Conservation (phyloP, 2,329 filamentous ascomycete genomes). For the Pestalotiopsis sp. region DNA sequence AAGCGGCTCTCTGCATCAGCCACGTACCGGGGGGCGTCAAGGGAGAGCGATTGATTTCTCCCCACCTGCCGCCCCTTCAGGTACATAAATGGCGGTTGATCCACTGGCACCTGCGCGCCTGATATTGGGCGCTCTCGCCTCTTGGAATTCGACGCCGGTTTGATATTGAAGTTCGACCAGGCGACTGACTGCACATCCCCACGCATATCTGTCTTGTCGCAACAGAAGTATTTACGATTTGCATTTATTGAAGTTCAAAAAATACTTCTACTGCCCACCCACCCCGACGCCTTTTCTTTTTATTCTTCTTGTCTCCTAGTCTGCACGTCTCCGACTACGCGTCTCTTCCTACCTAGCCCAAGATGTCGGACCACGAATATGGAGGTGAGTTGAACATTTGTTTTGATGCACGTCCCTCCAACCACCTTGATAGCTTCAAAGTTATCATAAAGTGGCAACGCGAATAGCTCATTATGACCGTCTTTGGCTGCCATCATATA, state of each 20-base stretch:
- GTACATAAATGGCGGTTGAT: slow-evolving; percentile 12
- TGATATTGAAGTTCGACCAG: background rate
- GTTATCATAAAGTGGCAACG: background rate
- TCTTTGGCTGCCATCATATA: too few species aligned
- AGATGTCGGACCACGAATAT: slow-evolving; percentile 69
- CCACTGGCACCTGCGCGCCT: slow-evolving; percentile 10
- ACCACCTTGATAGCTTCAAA: too few species aligned
- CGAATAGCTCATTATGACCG: background rate
- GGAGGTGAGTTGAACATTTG: slow-evolving; percentile 48
- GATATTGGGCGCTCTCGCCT: background rate
- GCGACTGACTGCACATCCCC: background rate
- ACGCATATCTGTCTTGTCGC: background rate
- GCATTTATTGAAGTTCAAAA: too few species aligned
- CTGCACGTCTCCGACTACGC: background rate
- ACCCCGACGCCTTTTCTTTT: too few species aligned
- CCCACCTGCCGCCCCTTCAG: background rate
- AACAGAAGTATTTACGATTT: background rate
- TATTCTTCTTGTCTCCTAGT: background rate
- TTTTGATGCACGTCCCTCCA: background rate
- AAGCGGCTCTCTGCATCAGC: background rate
- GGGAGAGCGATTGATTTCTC: background rate
- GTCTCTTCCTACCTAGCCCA: slow-evolving; percentile 17
- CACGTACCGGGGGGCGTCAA: too few species aligned
- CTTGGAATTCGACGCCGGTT: background rate
- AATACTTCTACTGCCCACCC: too few species aligned